phyloP scores from a whole-genome alignment of 2,329 filamentous ascomycete species.

The Penicillium sp. region DNA sequence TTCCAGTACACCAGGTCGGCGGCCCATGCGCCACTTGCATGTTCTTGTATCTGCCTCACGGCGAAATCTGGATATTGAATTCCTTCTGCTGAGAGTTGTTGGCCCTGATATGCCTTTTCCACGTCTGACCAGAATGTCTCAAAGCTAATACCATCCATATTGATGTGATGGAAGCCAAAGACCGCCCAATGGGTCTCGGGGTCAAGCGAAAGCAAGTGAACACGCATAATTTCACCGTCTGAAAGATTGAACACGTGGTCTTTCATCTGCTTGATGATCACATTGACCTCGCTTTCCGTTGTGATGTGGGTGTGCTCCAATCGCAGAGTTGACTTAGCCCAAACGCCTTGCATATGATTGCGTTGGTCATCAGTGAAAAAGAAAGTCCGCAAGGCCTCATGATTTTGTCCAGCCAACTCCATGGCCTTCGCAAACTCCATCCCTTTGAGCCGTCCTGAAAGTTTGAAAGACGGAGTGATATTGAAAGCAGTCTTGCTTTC shows the following conservation, averaged over 20 bases:
- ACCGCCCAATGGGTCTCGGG: slow-evolving; percentile 43
- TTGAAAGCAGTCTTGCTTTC: slow-evolving; percentile 45
- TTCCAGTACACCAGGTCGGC: slow-evolving; percentile 25
- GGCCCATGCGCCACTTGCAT: slow-evolving; percentile 29
- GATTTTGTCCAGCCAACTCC: slow-evolving; percentile 26
- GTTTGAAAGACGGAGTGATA: slow-evolving; percentile 31
- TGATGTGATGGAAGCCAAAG: slow-evolving; percentile 52
- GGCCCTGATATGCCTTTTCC: slow-evolving; percentile 44
- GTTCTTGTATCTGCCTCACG: slow-evolving; percentile 29
- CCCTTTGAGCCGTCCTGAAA: slow-evolving; percentile 37
- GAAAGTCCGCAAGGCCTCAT: slow-evolving; percentile 37
- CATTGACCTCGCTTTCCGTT: slow-evolving; percentile 20
- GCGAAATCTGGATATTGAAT: slow-evolving; percentile 43
- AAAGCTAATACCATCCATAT: slow-evolving; percentile 52
- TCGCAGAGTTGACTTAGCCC: slow-evolving; percentile 24
- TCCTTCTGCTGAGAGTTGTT: slow-evolving; percentile 17
- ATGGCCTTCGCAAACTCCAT: slow-evolving; percentile 38
- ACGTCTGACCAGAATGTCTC: slow-evolving; percentile 49
- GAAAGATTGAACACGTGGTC: slow-evolving; percentile 42
- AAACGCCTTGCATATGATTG: slow-evolving; percentile 23
- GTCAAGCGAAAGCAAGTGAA: slow-evolving; percentile 12
- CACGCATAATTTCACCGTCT: slow-evolving; percentile 31
- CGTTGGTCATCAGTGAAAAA: slow-evolving; percentile 26
- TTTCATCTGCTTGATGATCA: slow-evolving; percentile 23
- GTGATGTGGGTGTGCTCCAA: slow-evolving; percentile 27